A percentile compares a stretch with the other conserved stretches of the same genome.
phyloP scores from a whole-genome alignment of 306 rosid genomes.

The Gillenia trifoliata region DNA sequence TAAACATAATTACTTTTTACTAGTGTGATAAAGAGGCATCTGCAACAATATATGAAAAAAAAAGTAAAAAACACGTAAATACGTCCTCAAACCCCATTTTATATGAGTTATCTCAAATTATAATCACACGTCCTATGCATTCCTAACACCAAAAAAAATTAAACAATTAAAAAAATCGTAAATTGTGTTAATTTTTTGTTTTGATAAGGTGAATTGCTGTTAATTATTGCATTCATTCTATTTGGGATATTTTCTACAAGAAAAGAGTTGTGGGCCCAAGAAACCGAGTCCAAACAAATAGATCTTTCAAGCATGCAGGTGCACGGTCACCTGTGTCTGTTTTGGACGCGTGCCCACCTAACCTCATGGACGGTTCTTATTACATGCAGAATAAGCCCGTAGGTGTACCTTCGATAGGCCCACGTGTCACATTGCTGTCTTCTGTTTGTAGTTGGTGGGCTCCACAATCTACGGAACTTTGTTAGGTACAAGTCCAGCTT shows the following conservation, averaged over 20 bases:
- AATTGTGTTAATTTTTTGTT: too few relatives aligned
- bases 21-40: too few relatives aligned
- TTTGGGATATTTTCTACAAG: neutral
- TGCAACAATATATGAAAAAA: too few relatives aligned
- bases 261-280: neutral
- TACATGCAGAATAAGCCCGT: neutral
- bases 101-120: too few relatives aligned
- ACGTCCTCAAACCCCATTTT: too few relatives aligned
- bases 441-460: neutral
- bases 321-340: neutral
- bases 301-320: slow-evolving; percentile 2
- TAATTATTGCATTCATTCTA: too few relatives aligned
- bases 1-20: too few relatives aligned
- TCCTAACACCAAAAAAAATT: too few relatives aligned
- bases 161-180: too few relatives aligned
- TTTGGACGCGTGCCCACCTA: slow-evolving; percentile 7
- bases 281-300: slow-evolving; percentile 5
- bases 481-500: neutral
- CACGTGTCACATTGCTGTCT: slow-evolving; percentile 3
- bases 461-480: neutral
- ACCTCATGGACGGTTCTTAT: slow-evolving; percentile 22
- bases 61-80: too few relatives aligned
- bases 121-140: too few relatives aligned
- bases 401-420: neutral
- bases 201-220: too few relatives aligned